These are phyloP conservation scores for Haematococcus lacustris DNA, from an alignment of 139 green algal species.

Conservation along the genomic window DNA sequence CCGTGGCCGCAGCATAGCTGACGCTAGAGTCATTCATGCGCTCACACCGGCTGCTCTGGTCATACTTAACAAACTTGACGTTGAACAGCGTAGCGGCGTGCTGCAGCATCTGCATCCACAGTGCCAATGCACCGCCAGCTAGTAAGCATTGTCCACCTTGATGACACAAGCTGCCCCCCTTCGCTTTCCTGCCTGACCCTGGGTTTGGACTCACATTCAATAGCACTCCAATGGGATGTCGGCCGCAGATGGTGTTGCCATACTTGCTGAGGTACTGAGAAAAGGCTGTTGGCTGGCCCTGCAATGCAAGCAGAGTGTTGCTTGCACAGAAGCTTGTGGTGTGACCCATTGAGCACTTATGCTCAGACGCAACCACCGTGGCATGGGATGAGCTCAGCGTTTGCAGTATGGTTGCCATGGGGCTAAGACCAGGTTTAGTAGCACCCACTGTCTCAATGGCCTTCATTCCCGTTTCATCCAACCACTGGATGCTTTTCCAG, in stretches of 20 bases:
- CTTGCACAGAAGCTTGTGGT: conserved; percentile 40
- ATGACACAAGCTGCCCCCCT: no score
- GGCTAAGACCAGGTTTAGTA: not conserved
- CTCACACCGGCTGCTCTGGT: no score
- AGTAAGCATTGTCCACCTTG: no score
- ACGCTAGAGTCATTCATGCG: no score
- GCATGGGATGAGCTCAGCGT: not conserved
- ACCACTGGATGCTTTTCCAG: conserved; percentile 72
- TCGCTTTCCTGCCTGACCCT: no score
- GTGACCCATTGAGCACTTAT: not conserved
- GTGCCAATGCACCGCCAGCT: no score
- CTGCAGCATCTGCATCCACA: no score
- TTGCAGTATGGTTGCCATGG: not conserved
- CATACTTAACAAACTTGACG: no score
- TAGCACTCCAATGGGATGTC: conserved; percentile 90
- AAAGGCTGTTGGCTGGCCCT: no score
- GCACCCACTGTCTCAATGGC: conserved; percentile 68
- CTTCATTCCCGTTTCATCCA: conserved; percentile 83
- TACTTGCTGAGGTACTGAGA: conserved; percentile 27
- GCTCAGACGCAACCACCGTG: not conserved
- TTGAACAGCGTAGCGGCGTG: no score
- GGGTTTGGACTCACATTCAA: conserved; percentile 74
- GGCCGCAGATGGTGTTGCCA: conserved; percentile 93
- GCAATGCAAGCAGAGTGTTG: no score
- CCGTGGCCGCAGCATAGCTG: no score